Evolutionary conservation across 371 early-diverging fungal genomes (phyloP).

Genomic region (Saksenaea oblongispora): DNA sequence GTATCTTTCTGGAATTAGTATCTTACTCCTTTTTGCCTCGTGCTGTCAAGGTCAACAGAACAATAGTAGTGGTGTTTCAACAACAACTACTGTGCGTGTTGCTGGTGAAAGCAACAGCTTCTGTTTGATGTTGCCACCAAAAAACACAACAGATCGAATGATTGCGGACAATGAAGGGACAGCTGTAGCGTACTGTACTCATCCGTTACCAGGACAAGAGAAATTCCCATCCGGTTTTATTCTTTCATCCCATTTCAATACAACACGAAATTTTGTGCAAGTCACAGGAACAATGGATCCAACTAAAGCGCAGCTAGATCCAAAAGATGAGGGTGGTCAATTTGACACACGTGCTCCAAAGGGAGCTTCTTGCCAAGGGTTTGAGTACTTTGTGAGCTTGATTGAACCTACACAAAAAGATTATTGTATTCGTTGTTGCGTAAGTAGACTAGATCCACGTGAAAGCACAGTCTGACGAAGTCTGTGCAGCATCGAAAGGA

Average conservation of each 20-base stretch:
- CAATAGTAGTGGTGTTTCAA: not conserved
- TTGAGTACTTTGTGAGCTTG: constrained; percentile 42
- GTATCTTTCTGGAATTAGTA: not conserved
- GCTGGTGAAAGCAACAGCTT: constrained; percentile 5
- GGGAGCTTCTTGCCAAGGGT: constrained; percentile 36
- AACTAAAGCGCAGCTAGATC: constrained; percentile 26
- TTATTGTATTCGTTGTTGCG: constrained; percentile 50
- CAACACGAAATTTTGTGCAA: constrained; percentile 34
- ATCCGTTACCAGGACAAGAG: constrained; percentile 27
- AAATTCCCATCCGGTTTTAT: constrained; percentile 38
- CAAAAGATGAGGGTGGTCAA: constrained; percentile 52
- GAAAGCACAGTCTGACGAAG: constrained; percentile 1
- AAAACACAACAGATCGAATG: constrained; percentile 18
- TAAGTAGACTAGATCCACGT: constrained; percentile 1
- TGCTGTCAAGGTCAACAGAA: not conserved
- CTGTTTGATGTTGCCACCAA: constrained; percentile 50
- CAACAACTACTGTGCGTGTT: not conserved
- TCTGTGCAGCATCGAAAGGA: constrained; percentile 13
- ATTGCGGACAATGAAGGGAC: constrained; percentile 28
- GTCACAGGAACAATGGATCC: constrained; percentile 47
- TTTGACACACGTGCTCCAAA: constrained; percentile 16
- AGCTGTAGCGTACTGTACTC: constrained; percentile 29
- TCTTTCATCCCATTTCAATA: constrained; percentile 23
- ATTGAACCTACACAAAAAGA: constrained; percentile 38
- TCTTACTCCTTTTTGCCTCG: not conserved